Evolutionary conservation across 345 rosid species (phyloP).

Genomic region (Dipteronia sinensis): DNA sequence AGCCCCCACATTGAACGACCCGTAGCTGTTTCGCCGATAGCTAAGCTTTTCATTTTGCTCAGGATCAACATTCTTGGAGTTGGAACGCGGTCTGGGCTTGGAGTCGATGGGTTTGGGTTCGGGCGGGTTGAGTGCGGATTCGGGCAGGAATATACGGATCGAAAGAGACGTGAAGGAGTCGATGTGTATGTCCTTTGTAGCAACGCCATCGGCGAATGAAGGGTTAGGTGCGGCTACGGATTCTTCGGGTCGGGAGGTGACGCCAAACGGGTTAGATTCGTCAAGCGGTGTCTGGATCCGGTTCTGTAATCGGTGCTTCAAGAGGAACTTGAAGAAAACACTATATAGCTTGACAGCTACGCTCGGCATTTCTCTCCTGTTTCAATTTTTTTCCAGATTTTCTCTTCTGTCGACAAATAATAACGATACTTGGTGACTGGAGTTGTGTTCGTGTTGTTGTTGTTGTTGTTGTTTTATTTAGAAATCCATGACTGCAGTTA

Average conservation of each 20-base stretch:
- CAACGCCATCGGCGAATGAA: slow-evolving; percentile 82
- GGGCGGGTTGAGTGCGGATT: slow-evolving; percentile 69
- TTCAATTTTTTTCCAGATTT: not conserved
- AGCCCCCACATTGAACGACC: slow-evolving; percentile 28
- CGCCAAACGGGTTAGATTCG: slow-evolving; percentile 58
- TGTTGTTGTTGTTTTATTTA: not conserved
- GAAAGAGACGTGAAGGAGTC: slow-evolving; percentile 82
- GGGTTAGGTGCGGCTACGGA: slow-evolving; percentile 74
- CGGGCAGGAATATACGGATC: slow-evolving; percentile 88
- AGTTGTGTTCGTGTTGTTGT: too few relatives aligned
- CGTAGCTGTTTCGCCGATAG: slow-evolving; percentile 61
- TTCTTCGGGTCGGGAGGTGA: slow-evolving; percentile 82
- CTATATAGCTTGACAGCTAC: slow-evolving; percentile 86
- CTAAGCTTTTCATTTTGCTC: slow-evolving; percentile 9
- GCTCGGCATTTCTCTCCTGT: slow-evolving; percentile 66
- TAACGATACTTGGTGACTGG: too few relatives aligned
- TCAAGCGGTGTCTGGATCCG: slow-evolving; percentile 60
- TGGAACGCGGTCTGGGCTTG: slow-evolving; percentile 2
- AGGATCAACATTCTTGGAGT: slow-evolving; percentile 3
- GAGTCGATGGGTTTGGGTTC: slow-evolving; percentile 41
- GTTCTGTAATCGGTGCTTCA: slow-evolving; percentile 80
- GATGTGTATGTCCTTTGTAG: slow-evolving; percentile 94
- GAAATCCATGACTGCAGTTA: not conserved
- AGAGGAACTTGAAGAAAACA: slow-evolving; percentile 88
- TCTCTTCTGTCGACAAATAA: not conserved